phyloP scores from a whole-genome alignment of 2,329 filamentous ascomycete genomes.

The Aureobasidium pullulans region DNA sequence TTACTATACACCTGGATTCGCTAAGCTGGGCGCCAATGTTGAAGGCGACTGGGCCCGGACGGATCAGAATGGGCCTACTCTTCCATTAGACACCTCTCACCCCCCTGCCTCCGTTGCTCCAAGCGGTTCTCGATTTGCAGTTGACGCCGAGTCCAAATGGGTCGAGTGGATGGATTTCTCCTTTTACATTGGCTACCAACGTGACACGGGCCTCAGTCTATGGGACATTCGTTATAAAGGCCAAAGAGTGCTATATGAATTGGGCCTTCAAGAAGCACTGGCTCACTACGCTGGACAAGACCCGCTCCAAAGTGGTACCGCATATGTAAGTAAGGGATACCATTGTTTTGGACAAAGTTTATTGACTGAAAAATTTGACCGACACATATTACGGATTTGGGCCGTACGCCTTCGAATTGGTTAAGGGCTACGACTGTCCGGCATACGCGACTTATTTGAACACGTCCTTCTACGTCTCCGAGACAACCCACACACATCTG shows the following conservation, averaged over 20 bases:
- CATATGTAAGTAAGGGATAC: conserved; percentile 25
- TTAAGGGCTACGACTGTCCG: conserved; percentile 48
- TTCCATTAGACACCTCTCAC: conserved; percentile 45
- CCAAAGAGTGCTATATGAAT: conserved; percentile 49
- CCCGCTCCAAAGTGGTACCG: conserved; percentile 38
- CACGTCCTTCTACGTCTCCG: conserved; percentile 37
- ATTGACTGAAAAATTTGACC: conserved; percentile 25
- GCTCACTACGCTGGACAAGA: conserved; percentile 45
- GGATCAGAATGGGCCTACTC: conserved; percentile 32
- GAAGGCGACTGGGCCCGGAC: conserved; percentile 43
- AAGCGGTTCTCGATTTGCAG: conserved; percentile 33
- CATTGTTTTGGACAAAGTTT: conserved; percentile 13
- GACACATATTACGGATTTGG: conserved; percentile 45
- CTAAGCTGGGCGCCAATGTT: conserved; percentile 41
- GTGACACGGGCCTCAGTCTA: conserved; percentile 43
- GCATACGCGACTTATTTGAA: conserved; percentile 45
- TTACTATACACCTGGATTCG: conserved; percentile 37
- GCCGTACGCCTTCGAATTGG: conserved; percentile 37
- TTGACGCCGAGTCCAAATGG: conserved; percentile 39
- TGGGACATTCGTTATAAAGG: conserved; percentile 49
- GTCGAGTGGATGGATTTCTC: conserved; percentile 46
- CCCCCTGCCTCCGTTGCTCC: conserved; percentile 44
- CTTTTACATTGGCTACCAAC: conserved; percentile 46
- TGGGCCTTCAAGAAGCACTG: conserved; percentile 49
- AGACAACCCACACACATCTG: conserved; percentile 39